Evolutionary conservation across 345 rosid genomes (phyloP), one percentile per base, ranked within the genome.

Genomic region (Turritis glabra): DNA sequence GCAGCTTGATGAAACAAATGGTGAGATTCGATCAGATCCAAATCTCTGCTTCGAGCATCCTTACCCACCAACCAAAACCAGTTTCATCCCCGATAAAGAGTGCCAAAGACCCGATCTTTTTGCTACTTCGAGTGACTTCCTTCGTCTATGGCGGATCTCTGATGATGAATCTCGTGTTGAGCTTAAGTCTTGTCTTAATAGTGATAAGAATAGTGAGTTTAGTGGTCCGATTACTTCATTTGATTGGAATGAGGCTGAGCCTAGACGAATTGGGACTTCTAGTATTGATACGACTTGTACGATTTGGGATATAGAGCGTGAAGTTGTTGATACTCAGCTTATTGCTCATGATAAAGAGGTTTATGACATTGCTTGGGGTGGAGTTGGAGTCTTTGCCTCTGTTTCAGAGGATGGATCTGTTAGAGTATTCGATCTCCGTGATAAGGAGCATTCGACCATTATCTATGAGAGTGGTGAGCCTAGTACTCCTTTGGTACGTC

Each of bases 241-340:
- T 51, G 97, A 90, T 63, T 93, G 98, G 98, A 93, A 93, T 71
- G 98, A 93, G 72, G 95, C 95, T 14, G 98, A 93, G 80, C 98
- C 97, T 11, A 82, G 72, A 78, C 96, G 98, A 5, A 87, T 93
- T 52, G 98, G 97, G 3, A 89, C 97, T 22, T 93, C 98, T 8
- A 89, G 96, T 69, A 90, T 90, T 57, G 98, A 93, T 64, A 90
- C 97, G 5, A 93, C 98, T 29, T 93, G 98, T 74, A 92, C 98
- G 12, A 92, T 92, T 26, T 92, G 98, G 97, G 98, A 92, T 54
- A 89, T 92, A 54, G 98, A 92, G 73, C 78, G 89, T 26, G 97
- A 89, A 56, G 76, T 87, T 3, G 98, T 92, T 29, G 98, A 92
- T 50, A 90, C 97, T 15, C 98, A 92, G 82, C 86, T 92, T 18